Percentiles rank a stretch among this genome's conserved stretches.
Evolutionary conservation across 257 asterid genomes (phyloP).

Genomic region (Leptodermis oblonga): DNA sequence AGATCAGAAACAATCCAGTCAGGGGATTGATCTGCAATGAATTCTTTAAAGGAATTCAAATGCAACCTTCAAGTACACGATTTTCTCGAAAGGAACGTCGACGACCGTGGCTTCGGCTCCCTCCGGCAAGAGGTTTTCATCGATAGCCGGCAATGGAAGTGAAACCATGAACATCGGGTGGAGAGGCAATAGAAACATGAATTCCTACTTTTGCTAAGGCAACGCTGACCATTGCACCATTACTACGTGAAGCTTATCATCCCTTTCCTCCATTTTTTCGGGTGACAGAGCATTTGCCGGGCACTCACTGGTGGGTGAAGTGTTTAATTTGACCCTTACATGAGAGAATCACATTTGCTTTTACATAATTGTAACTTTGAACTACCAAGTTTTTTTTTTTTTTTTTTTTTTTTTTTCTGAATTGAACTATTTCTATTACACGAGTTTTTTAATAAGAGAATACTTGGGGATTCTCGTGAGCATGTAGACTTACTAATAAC

Average conservation of each 20-base stretch:
- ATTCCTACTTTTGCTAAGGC: constrained; percentile 33
- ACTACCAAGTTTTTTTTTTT: no score
- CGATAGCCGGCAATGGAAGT: not conserved
- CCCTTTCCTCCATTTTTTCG: not conserved
- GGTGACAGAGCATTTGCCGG: no score
- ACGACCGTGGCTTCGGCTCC: constrained; percentile 12
- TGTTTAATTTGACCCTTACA: no score
- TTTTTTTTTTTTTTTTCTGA: no score
- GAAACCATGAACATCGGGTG: not conserved
- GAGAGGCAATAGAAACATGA: constrained; percentile 27
- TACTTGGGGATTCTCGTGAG: no score
- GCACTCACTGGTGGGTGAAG: no score
- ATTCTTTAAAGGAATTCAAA: not conserved
- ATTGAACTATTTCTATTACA: no score
- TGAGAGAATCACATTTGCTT: no score
- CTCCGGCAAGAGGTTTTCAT: not conserved
- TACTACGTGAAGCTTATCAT: constrained; percentile 19
- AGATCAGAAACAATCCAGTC: not conserved
- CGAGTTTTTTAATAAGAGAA: no score
- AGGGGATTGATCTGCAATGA: not conserved
- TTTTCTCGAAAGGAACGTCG: constrained; percentile 4
- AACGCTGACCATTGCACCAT: constrained; percentile 42
- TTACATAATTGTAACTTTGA: no score
- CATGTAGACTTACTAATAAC: no score
- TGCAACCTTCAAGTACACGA: constrained; percentile 5